Evolutionary conservation across 2,329 filamentous ascomycete species (phyloP).

Genomic region (Phyllosticta citrichinensis): DNA sequence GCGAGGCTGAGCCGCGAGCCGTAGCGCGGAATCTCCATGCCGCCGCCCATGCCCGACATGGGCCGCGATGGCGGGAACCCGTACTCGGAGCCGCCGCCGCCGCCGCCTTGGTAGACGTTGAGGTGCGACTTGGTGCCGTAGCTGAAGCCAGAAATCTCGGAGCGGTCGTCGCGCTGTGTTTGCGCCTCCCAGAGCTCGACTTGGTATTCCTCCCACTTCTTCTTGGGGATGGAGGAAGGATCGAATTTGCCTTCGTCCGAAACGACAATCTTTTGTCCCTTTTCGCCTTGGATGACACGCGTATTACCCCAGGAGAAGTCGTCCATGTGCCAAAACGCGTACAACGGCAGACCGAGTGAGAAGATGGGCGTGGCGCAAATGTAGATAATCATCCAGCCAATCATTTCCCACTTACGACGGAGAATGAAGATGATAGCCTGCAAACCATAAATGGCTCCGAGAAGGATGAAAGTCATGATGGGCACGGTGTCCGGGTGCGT

Average conservation of each 20-base stretch:
- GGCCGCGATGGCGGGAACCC: conserved; percentile 44
- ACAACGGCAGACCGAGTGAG: conserved; percentile 79
- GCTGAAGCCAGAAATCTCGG: conserved; percentile 85
- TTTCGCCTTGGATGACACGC: conserved; percentile 89
- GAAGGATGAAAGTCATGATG: conserved; percentile 75
- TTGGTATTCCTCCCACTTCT: conserved; percentile 99
- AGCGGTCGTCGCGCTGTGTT: conserved; percentile 71
- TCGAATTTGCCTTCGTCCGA: conserved; percentile 98
- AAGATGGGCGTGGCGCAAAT: conserved; percentile 85
- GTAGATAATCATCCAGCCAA: conserved; percentile 98
- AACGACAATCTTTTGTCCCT: conserved; percentile 83
- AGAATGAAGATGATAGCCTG: conserved; percentile 96
- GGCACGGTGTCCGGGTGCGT: conserved; percentile 58
- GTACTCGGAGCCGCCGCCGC: conserved; percentile 49
- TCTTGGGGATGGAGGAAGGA: conserved; percentile 81
- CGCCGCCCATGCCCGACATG: conserved; percentile 42
- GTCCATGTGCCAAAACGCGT: conserved; percentile 99
- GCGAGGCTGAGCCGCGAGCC: conserved; percentile 47
- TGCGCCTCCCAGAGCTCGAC: conserved; percentile 95
- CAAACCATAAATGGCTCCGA: conserved; percentile 93
- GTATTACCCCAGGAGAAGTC: conserved; percentile 99
- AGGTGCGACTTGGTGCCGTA: conserved; percentile 74
- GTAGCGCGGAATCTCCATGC: conserved; percentile 41
- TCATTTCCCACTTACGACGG: conserved; percentile 97
- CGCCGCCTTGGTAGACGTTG: conserved; percentile 28